A percentile compares a stretch with the other conserved stretches of the same genome.
Conservation (phyloP, 179 eudicot species). For the Vitellaria paradoxa region DNA sequence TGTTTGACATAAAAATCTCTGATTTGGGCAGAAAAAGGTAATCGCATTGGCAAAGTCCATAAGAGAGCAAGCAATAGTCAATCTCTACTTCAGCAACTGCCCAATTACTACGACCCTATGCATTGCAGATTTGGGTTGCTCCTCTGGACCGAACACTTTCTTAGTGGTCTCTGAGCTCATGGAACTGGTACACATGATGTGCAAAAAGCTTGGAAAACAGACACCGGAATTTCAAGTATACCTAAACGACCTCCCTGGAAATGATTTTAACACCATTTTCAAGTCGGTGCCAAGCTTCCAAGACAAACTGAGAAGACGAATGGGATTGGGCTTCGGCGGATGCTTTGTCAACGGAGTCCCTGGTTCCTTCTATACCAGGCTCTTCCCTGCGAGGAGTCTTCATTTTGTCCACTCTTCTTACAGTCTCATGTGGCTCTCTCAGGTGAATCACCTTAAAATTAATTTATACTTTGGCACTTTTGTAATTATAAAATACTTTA, state of each 20-base stretch:
- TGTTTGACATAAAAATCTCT: no score
- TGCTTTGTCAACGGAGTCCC: constrained; percentile 47
- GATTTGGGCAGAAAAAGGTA: constrained; percentile 19
- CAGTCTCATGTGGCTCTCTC: constrained; percentile 67
- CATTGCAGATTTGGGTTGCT: constrained; percentile 68
- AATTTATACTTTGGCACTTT: no score
- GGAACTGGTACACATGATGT: constrained; percentile 1
- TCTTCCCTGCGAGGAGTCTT: constrained; percentile 37
- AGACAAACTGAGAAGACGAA: constrained; percentile 11
- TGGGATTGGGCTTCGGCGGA: constrained; percentile 13
- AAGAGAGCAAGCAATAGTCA: constrained; percentile 33
- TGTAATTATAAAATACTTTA: no score
- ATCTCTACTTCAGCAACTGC: constrained; percentile 15
- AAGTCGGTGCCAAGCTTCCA: constrained; percentile 28
- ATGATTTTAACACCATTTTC: constrained; percentile 59
- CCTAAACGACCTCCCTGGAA: constrained; percentile 50
- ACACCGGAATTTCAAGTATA: constrained; percentile 40
- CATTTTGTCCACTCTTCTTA: constrained; percentile 67
- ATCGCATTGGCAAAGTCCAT: constrained; percentile 33
- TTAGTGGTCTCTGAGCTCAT: constrained; percentile 27
- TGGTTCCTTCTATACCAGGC: constrained; percentile 58
- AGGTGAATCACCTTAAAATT: constrained; percentile 36
- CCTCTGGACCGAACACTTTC: constrained; percentile 60
- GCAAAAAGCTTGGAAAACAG: constrained; percentile 9
- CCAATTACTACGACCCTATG: constrained; percentile 17